These are phyloP conservation scores for Yamagishiella unicocca DNA, from an alignment of 139 green algal species.

Conservation along the genomic window DNA sequence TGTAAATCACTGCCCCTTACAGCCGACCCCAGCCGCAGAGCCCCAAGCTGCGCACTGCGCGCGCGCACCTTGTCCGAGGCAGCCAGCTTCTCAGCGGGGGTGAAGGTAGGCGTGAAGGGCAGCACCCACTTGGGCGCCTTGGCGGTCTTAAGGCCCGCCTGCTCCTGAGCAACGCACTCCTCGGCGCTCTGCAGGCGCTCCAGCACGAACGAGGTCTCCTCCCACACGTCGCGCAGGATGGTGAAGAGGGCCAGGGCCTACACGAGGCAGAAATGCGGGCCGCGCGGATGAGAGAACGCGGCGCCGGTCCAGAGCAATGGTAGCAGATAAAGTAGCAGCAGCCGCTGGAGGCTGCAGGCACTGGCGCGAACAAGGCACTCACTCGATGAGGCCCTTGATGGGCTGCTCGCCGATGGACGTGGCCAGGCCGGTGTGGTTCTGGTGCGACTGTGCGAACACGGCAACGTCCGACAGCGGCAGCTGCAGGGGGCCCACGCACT, in stretches of 20 bases:
- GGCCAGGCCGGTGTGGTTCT: constrained; percentile 82
- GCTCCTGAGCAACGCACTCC: constrained; percentile 86
- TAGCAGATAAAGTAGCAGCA: background rate
- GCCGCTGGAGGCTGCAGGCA: background rate
- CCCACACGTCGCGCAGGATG: constrained; percentile 90
- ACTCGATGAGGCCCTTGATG: constrained; percentile 93
- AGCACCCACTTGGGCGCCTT: constrained; percentile 87
- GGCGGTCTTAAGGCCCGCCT: constrained; percentile 64
- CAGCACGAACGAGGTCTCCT: constrained; percentile 94
- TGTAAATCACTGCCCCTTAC: background rate
- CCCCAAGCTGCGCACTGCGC: too few species aligned
- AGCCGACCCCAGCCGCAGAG: background rate
- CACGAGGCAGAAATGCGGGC: background rate
- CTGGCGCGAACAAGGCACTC: background rate
- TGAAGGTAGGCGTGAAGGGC: constrained; percentile 85
- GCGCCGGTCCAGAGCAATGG: background rate
- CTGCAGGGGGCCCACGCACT: constrained; percentile 96
- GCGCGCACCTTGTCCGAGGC: constrained; percentile 68
- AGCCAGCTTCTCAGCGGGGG: constrained; percentile 72
- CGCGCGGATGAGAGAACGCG: background rate
- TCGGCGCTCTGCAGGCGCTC: constrained; percentile 89
- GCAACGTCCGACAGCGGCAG: constrained; percentile 93
- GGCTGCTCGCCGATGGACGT: constrained; percentile 97
- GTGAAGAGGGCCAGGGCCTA: background rate
- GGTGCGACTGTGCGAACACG: constrained; percentile 91